These are phyloP conservation scores for Hypoxylon crocopeplum DNA, from an alignment of 495 filamentous ascomycete species.

Conservation along the genomic window DNA sequence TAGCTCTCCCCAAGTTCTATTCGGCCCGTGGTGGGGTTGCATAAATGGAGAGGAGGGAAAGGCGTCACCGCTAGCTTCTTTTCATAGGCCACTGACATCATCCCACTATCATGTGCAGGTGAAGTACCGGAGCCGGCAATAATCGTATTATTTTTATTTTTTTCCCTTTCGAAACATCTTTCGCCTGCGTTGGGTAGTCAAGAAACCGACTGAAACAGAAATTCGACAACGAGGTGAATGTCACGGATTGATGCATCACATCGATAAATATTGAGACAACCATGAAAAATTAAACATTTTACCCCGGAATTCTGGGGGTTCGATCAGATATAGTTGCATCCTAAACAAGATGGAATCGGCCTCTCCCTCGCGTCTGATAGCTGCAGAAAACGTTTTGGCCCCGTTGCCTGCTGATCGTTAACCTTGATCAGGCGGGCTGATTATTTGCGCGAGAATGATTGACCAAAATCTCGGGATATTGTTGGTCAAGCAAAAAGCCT, in stretches of 20 bases:
- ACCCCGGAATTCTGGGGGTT: slow-evolving; percentile 26
- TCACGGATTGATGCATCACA: slow-evolving; percentile 1
- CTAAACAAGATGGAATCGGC: slow-evolving; percentile 8
- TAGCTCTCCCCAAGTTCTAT: slow-evolving; percentile 36
- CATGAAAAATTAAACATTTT: neutral
- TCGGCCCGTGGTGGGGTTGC: slow-evolving; percentile 32
- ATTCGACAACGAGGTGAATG: slow-evolving; percentile 18
- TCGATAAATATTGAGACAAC: neutral
- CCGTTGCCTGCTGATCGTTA: slow-evolving; percentile 19
- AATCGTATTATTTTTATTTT: slow-evolving; percentile 6
- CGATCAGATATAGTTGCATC: slow-evolving; percentile 35
- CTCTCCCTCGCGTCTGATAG: slow-evolving; percentile 13
- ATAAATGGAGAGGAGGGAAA: slow-evolving; percentile 22
- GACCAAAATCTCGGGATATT: slow-evolving; percentile 24
- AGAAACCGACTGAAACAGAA: slow-evolving; percentile 13
- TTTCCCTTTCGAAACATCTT: slow-evolving; percentile 12
- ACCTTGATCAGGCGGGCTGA: slow-evolving; percentile 17
- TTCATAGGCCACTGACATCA: slow-evolving; percentile 34
- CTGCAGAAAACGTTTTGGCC: slow-evolving; percentile 25
- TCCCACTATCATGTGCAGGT: slow-evolving; percentile 28
- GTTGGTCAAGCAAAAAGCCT: slow-evolving; percentile 24
- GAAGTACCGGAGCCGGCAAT: slow-evolving; percentile 13
- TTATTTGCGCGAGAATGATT: slow-evolving; percentile 27
- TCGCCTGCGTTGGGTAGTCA: too few relatives aligned
- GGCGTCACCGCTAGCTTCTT: slow-evolving; percentile 20